Conservation (phyloP, 352 stramenopile species). For the Phytophthora pluvialis region DNA sequence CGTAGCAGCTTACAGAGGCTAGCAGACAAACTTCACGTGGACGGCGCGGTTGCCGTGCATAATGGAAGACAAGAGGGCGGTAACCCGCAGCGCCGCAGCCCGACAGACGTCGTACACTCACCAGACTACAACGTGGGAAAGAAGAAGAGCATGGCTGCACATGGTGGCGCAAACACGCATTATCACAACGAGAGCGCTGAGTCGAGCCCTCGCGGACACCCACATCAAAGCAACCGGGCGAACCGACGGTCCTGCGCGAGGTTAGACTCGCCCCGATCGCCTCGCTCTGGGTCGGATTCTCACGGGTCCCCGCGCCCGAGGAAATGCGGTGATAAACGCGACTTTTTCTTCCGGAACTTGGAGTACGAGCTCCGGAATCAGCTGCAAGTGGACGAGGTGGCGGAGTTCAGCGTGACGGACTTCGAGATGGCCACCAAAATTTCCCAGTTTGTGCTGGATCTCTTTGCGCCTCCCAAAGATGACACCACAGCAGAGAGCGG, state of each 20-base stretch:
- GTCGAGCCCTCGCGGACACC: slow-evolving; percentile 23
- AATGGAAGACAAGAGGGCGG: slow-evolving; percentile 9
- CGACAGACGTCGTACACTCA: neutral
- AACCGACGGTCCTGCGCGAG: slow-evolving; percentile 24
- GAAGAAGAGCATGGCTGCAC: slow-evolving; percentile 18
- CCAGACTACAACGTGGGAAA: slow-evolving; percentile 26
- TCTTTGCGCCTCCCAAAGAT: slow-evolving; percentile 41
- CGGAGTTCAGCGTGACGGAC: slow-evolving; percentile 81
- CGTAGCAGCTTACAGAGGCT: slow-evolving; percentile 69
- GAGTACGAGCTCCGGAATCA: slow-evolving; percentile 66
- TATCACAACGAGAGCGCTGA: slow-evolving; percentile 31
- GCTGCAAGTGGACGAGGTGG: slow-evolving; percentile 82
- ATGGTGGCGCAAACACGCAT: slow-evolving; percentile 17
- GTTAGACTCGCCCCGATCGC: slow-evolving; percentile 34
- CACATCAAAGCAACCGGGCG: slow-evolving; percentile 20
- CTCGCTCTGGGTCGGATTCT: slow-evolving; percentile 28
- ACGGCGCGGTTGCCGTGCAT: slow-evolving; percentile 32
- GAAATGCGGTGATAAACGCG: slow-evolving; percentile 84
- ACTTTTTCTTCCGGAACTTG: slow-evolving; percentile 86
- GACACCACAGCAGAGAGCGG: slow-evolving; percentile 14
- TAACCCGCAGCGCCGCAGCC: slow-evolving; percentile 10
- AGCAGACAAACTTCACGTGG: slow-evolving; percentile 48
- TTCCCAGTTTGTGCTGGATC: slow-evolving; percentile 58
- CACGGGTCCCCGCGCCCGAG: slow-evolving; percentile 28
- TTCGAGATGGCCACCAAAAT: slow-evolving; percentile 83